Evolutionary conservation across 2,329 filamentous ascomycete species (phyloP).

Genomic region (Pseudogymnoascus sp.): DNA sequence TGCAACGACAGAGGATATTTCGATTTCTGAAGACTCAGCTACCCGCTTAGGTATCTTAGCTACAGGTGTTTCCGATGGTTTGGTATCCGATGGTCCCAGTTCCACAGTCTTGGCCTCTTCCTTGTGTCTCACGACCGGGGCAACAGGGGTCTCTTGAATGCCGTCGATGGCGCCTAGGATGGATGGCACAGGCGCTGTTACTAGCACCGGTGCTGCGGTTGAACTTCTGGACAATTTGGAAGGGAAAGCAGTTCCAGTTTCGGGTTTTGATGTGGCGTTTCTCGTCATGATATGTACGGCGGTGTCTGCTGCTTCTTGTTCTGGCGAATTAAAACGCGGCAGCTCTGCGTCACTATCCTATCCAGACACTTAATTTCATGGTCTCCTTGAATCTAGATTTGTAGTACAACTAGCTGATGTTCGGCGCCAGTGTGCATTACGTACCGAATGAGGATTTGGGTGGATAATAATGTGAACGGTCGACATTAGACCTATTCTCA

Average conservation of each 20-base stretch:
- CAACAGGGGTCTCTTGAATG: background rate
- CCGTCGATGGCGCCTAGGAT: background rate
- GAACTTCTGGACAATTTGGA: constrained; percentile 3
- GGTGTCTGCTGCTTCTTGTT: background rate
- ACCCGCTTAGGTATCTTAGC: background rate
- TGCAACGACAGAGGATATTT: background rate
- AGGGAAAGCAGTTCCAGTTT: background rate
- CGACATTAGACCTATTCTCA: background rate
- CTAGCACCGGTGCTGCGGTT: background rate
- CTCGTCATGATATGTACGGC: background rate
- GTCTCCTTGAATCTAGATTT: background rate
- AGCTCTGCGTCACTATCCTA: background rate
- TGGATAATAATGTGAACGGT: background rate
- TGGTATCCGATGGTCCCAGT: background rate
- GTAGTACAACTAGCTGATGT: background rate
- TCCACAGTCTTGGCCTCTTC: background rate
- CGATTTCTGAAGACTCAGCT: background rate
- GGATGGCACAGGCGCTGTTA: background rate
- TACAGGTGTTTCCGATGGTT: background rate
- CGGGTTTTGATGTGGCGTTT: background rate
- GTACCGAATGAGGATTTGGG: background rate
- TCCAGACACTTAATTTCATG: background rate
- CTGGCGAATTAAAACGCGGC: background rate
- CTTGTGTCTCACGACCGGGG: background rate
- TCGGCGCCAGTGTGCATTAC: background rate